Evolutionary conservation across 2,329 filamentous ascomycete species (phyloP), one percentile per base, ranked within the genome.

Genomic region (Colletotrichum sojae): DNA sequence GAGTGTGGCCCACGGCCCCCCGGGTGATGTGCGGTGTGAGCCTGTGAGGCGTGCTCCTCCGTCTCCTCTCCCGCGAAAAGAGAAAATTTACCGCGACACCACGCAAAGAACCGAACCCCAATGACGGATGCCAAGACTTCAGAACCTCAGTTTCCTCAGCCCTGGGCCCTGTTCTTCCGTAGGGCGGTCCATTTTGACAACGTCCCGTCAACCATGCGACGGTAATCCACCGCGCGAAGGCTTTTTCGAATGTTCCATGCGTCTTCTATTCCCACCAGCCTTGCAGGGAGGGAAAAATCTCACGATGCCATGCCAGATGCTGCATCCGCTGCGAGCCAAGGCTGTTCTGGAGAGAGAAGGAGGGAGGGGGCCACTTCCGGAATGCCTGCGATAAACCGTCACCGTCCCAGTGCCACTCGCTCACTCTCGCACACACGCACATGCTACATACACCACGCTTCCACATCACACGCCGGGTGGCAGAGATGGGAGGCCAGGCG

Each of bases 71-170:
- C 49, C 39, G 60, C 62, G 49, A 66, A 66, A 66, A 66, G 55
- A 69, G 66, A 60, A 55, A 69, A 55, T 60, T 60, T 27, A 45
- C 63, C 48, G 49, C 56, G 40, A 40, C 43, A 69, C 59, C 45
- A 59, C 43, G 63, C 54, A 63, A 18, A 60, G 43, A 65, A 54
- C 49, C 61, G 66, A 65, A 36, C 66, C 66, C 66, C 49, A 66
- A 69, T 66, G 62, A 69, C 66, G 66, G 55, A 69, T 60, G 66
- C 66, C 66, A 69, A 69, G 66, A 58, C 66, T 69, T 66, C 66
- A 69, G 20, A 66, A 66, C 66, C 62, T 69, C 66, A 56, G 51
- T 54, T 66, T 65, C 66, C 62, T 69, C 66, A 69, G 66, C 66
- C 66, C 66, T 60, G 66, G 55, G 66, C 66, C 66, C 66, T 69